These are phyloP conservation scores for Talaromyces sp. DNA, from an alignment of 2,329 filamentous ascomycete species.

Conservation along the genomic window DNA sequence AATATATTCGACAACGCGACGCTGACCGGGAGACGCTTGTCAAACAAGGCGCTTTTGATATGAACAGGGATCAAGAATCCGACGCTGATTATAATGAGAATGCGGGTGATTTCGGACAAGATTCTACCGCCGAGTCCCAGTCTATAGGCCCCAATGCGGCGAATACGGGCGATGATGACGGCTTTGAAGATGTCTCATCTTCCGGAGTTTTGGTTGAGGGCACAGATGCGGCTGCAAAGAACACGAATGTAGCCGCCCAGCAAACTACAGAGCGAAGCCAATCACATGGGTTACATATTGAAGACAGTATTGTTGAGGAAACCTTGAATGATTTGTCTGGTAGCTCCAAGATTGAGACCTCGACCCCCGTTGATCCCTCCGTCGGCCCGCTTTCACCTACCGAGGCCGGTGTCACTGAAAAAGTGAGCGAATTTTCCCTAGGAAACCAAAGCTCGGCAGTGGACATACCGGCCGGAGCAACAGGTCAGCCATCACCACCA, in stretches of 20 bases:
- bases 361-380: not conserved
- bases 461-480: constrained; percentile 6
- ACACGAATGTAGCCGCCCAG: constrained; percentile 26
- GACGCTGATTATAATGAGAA: constrained; percentile 54
- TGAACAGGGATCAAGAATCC: constrained; percentile 41
- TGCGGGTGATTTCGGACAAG: constrained; percentile 38
- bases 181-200: constrained; percentile 79
- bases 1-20: constrained; percentile 75
- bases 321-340: constrained; percentile 49
- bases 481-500: not conserved
- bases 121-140: constrained; percentile 36
- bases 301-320: constrained; percentile 74
- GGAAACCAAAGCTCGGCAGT: constrained; percentile 46
- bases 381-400: constrained; percentile 43
- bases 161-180: constrained; percentile 81
- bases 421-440: constrained; percentile 54
- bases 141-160: constrained; percentile 69
- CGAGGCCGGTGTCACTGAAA: constrained; percentile 50
- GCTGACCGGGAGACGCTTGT: constrained; percentile 74
- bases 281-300: constrained; percentile 45
- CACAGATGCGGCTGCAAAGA: constrained; percentile 62
- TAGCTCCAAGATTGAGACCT: not conserved
- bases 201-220: constrained; percentile 69
- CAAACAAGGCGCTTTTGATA: constrained; percentile 64
- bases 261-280: constrained; percentile 13